These are phyloP conservation scores for Adiantum capillusveneris DNA, from an alignment of 75 land plant species.

Conservation along the genomic window DNA sequence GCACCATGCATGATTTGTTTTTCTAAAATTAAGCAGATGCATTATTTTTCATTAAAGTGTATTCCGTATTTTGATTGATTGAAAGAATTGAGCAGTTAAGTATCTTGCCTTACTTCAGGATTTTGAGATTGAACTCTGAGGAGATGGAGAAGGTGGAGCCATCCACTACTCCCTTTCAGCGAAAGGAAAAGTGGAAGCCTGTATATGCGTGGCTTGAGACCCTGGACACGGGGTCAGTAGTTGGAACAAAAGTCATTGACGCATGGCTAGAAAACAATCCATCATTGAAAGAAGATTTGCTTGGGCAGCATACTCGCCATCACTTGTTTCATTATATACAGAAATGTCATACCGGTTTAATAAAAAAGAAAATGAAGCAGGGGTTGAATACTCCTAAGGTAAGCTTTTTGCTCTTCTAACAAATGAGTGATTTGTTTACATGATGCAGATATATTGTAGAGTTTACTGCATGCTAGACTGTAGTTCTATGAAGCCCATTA, in stretches of 20 bases:
- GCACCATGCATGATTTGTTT: too few relatives aligned
- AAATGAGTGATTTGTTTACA: too few relatives aligned
- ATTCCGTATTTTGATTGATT: too few relatives aligned
- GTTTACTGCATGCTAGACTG: too few relatives aligned
- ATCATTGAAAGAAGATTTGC: conserved; percentile 32
- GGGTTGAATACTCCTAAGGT: neutral
- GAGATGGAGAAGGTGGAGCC: too few relatives aligned
- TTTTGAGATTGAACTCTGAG: too few relatives aligned
- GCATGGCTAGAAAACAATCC: conserved; percentile 66
- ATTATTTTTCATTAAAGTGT: too few relatives aligned
- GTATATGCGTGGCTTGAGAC: conserved; percentile 85
- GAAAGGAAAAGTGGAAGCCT: conserved; percentile 74
- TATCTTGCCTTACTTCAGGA: too few relatives aligned
- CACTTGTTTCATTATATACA: conserved; percentile 78
- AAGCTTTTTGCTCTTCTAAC: neutral
- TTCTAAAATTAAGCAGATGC: too few relatives aligned
- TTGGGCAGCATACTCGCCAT: conserved; percentile 55
- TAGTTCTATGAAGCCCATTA: too few relatives aligned
- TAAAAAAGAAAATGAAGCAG: conserved; percentile 47
- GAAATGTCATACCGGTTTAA: conserved; percentile 57
- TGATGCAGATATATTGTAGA: too few relatives aligned
- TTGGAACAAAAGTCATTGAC: conserved; percentile 48
- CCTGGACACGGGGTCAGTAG: conserved; percentile 44
- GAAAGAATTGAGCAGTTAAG: too few relatives aligned
- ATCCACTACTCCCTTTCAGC: conserved; percentile 36